These are phyloP conservation scores for Astragalus membranaceus DNA, from an alignment of 306 rosid genomes.

Conservation along the genomic window DNA sequence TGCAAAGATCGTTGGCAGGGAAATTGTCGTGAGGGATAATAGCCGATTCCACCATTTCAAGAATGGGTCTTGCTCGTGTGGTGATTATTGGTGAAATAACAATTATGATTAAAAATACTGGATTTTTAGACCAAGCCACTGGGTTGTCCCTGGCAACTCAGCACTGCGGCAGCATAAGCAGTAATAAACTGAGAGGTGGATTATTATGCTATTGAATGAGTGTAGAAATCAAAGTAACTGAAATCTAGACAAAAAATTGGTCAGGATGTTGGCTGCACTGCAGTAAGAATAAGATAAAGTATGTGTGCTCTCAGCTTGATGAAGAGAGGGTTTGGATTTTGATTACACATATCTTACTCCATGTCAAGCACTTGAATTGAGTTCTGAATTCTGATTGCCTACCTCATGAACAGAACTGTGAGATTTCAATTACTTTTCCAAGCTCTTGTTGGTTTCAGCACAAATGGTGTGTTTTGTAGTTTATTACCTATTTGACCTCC, in stretches of 20 bases:
- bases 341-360: not conserved
- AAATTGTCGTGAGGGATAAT: conserved; percentile 75
- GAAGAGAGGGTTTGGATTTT: not conserved
- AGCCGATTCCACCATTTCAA: conserved; percentile 87
- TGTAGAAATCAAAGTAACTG: not conserved
- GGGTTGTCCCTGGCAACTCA: not conserved
- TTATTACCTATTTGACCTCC: not conserved
- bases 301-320: not conserved
- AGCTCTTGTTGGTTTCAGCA: not conserved
- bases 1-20: conserved; percentile 68
- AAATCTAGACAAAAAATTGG: not conserved
- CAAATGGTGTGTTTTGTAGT: not conserved
- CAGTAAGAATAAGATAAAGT: conserved; percentile 2
- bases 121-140: not conserved
- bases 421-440: not conserved
- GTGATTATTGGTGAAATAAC: conserved; percentile 57
- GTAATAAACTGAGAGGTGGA: not conserved
- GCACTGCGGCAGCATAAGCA: not conserved
- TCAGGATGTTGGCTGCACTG: not conserved
- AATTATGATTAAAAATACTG: not conserved
- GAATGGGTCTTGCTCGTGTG: conserved; percentile 58
- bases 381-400: conserved; percentile 2
- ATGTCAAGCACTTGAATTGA: conserved; percentile 2
- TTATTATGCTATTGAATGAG: not conserved
- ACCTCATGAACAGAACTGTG: not conserved